Evolutionary conservation across 495 filamentous ascomycete genomes (phyloP).

Genomic region (Trichoderma reesei): DNA sequence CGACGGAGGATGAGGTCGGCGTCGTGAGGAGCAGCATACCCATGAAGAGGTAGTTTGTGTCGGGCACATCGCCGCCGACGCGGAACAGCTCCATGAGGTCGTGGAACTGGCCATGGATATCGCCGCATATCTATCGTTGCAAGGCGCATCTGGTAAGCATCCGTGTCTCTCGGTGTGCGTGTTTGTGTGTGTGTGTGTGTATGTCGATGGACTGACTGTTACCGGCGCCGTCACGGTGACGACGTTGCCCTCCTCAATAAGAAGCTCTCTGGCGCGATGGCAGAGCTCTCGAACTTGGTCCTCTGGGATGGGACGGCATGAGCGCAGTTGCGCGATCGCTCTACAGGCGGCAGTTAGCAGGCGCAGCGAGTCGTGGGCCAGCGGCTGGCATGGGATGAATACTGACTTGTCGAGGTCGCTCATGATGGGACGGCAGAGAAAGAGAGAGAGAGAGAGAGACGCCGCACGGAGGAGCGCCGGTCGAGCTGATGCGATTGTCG

Average conservation of each 20-base stretch:
- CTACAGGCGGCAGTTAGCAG: constrained; percentile 34
- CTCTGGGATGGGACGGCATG: constrained; percentile 94
- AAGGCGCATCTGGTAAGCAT: constrained; percentile 5
- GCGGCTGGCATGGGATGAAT: background rate
- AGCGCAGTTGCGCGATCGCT: constrained; percentile 85
- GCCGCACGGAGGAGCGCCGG: constrained; percentile 3
- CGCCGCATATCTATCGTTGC: constrained; percentile 70
- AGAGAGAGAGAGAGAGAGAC: background rate
- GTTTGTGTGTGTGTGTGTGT: background rate
- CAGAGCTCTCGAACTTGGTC: constrained; percentile 90
- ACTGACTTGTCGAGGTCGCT: constrained; percentile 77
- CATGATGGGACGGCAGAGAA: constrained; percentile 41
- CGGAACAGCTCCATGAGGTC: constrained; percentile 98
- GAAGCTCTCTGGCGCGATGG: constrained; percentile 91
- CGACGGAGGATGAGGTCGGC: background rate
- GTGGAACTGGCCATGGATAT: constrained; percentile 98
- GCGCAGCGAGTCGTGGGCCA: background rate
- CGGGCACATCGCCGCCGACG: constrained; percentile 88
- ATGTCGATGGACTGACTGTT: constrained; percentile 46
- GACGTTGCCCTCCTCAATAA: constrained; percentile 97
- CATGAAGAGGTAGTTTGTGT: constrained; percentile 99
- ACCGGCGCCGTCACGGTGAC: constrained; percentile 93
- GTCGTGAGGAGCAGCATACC: constrained; percentile 32
- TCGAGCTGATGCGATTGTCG: background rate
- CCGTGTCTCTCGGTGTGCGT: background rate